Percentiles rank a stretch among this genome's conserved stretches.
Conservation (phyloP, 2,329 filamentous ascomycete species). For the Colletotrichum sansevieriae region DNA sequence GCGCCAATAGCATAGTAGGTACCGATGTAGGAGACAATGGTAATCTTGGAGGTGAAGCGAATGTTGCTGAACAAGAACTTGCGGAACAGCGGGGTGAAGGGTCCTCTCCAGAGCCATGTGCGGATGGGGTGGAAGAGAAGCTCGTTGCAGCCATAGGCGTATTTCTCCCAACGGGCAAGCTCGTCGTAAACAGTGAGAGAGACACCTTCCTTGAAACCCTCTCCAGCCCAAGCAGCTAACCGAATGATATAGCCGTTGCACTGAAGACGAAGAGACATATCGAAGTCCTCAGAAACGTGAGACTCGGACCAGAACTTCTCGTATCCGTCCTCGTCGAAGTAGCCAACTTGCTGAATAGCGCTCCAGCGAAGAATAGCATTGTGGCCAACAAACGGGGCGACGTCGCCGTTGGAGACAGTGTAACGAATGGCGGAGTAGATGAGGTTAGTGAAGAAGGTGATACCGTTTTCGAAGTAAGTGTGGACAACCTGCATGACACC, state of each 20-base stretch:
- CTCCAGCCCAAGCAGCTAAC: constrained; percentile 78
- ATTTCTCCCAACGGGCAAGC: constrained; percentile 87
- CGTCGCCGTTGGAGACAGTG: constrained; percentile 82
- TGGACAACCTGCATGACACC: constrained; percentile 84
- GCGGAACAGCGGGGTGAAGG: constrained; percentile 84
- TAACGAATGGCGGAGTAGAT: constrained; percentile 84
- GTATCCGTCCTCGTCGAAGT: constrained; percentile 76
- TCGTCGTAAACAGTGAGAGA: constrained; percentile 89
- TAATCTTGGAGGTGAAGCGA: constrained; percentile 80
- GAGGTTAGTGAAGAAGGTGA: constrained; percentile 79
- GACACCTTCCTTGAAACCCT: constrained; percentile 87
- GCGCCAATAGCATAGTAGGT: constrained; percentile 85
- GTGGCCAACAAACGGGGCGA: constrained; percentile 85
- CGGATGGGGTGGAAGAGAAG: constrained; percentile 83
- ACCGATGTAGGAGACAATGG: constrained; percentile 81
- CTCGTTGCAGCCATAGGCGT: constrained; percentile 87
- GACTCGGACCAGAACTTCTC: constrained; percentile 87
- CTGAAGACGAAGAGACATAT: constrained; percentile 84
- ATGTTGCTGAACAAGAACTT: constrained; percentile 80
- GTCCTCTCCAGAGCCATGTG: constrained; percentile 79
- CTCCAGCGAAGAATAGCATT: constrained; percentile 83
- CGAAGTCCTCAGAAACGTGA: constrained; percentile 85
- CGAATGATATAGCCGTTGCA: constrained; percentile 79
- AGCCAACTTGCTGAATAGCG: constrained; percentile 80
- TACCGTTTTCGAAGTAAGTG: constrained; percentile 79